Evolutionary conservation across 2,329 filamentous ascomycete genomes (phyloP).

Genomic region (Colletotrichum lentis): DNA sequence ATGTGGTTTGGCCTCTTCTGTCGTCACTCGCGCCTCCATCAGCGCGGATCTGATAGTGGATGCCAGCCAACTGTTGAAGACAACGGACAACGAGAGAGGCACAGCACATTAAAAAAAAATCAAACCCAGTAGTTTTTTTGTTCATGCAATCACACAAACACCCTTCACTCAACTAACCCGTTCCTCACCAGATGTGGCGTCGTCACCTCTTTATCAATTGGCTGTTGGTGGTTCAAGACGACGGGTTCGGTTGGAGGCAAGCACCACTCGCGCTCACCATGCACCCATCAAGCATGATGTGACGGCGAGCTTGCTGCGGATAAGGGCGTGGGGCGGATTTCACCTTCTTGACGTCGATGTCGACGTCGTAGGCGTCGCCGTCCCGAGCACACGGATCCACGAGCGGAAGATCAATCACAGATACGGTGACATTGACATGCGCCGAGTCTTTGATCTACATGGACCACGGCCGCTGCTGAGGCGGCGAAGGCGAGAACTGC

Average conservation of each 20-base stretch:
- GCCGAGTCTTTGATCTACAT: slow-evolving; percentile 6
- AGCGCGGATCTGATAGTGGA: too few relatives aligned
- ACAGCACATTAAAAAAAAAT: background rate
- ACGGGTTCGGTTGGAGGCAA: background rate
- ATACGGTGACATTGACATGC: background rate
- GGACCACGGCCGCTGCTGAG: background rate
- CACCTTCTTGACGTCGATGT: background rate
- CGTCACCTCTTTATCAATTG: background rate
- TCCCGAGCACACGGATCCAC: slow-evolving; percentile 4
- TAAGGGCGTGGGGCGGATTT: background rate
- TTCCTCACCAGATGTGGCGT: background rate
- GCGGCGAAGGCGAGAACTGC: background rate
- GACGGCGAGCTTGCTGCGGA: background rate
- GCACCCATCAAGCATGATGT: background rate
- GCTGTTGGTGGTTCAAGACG: background rate
- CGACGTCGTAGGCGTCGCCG: background rate
- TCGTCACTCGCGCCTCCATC: too few relatives aligned
- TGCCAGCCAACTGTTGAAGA: background rate
- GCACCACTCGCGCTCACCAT: background rate
- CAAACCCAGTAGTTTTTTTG: background rate
- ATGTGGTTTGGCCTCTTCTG: background rate
- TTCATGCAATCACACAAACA: background rate
- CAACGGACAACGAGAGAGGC: background rate
- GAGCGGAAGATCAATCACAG: background rate
- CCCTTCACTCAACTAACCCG: background rate